Percentiles rank a stretch among this genome's conserved stretches.
phyloP scores from a whole-genome alignment of 805 yeast genomes.

The Wickerhamomyces xylosicus region DNA sequence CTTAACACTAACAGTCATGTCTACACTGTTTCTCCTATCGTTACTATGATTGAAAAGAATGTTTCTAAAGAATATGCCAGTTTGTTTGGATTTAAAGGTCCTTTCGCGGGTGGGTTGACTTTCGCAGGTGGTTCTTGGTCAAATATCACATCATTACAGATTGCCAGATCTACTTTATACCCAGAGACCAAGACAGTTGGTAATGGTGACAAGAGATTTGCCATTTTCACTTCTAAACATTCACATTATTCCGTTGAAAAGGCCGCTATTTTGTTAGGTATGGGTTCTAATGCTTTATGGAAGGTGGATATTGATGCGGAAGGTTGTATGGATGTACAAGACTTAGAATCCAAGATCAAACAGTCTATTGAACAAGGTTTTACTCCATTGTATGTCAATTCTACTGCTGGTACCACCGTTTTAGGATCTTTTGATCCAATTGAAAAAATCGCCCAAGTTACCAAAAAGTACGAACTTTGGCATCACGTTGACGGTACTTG shows the following conservation, averaged over 20 bases:
- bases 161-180: constrained; percentile 54
- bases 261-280: constrained; percentile 66
- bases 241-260: constrained; percentile 76
- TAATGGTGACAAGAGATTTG: constrained; percentile 43
- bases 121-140: constrained; percentile 87
- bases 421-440: constrained; percentile 76
- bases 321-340: constrained; percentile 46
- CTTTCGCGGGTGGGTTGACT: constrained; percentile 69
- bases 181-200: constrained; percentile 67
- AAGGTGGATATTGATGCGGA: constrained; percentile 45
- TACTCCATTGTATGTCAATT: constrained; percentile 68
- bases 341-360: constrained; percentile 35
- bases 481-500: constrained; percentile 84
- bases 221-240: constrained; percentile 60
- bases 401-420: constrained; percentile 86
- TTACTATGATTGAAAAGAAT: constrained; percentile 63
- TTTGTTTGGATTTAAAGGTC: constrained; percentile 46
- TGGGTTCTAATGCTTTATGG: constrained; percentile 55
- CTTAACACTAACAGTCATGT: constrained; percentile 82
- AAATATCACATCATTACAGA: constrained; percentile 67
- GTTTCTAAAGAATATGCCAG: constrained; percentile 60
- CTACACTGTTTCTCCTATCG: constrained; percentile 73
- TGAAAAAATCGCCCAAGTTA: constrained; percentile 39
- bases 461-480: constrained; percentile 53
- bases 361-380: constrained; percentile 39